These are phyloP conservation scores for Colletotrichum lindemuthianum DNA, from an alignment of 2,329 filamentous ascomycete genomes.

Conservation along the genomic window DNA sequence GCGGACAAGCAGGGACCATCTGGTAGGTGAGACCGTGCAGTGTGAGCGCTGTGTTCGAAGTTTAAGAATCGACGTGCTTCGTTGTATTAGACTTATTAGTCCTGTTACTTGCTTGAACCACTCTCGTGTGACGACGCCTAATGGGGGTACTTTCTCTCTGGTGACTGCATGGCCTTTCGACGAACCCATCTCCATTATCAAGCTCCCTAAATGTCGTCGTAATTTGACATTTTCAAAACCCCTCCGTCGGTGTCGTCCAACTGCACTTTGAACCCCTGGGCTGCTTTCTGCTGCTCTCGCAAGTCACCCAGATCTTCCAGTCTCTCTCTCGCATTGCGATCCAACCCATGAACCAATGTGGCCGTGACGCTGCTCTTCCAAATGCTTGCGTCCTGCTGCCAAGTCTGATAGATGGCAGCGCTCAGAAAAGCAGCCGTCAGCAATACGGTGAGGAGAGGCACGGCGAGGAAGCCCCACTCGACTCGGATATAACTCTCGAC, in stretches of 20 bases:
- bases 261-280: conserved; percentile 41
- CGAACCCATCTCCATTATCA: not conserved
- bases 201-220: conserved; percentile 4
- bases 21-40: too few species aligned
- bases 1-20: too few species aligned
- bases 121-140: too few species aligned
- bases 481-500: conserved; percentile 47
- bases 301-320: conserved; percentile 38
- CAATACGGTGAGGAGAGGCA: conserved; percentile 45
- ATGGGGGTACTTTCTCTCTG: too few species aligned
- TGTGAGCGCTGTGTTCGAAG: too few species aligned
- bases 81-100: too few species aligned
- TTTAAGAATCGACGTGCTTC: too few species aligned
- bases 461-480: conserved; percentile 47
- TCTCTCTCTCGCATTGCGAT: conserved; percentile 40
- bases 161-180: not conserved
- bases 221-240: conserved; percentile 25
- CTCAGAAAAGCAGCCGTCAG: conserved; percentile 44
- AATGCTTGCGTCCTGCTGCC: conserved; percentile 39
- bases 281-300: conserved; percentile 40
- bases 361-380: conserved; percentile 51
- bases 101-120: too few species aligned
- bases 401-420: conserved; percentile 40
- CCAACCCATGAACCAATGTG: conserved; percentile 48
- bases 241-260: conserved; percentile 40